Base-by-base conservation (phyloP, 2,329 filamentous ascomycete species). In the Venturia nashicola region DNA sequence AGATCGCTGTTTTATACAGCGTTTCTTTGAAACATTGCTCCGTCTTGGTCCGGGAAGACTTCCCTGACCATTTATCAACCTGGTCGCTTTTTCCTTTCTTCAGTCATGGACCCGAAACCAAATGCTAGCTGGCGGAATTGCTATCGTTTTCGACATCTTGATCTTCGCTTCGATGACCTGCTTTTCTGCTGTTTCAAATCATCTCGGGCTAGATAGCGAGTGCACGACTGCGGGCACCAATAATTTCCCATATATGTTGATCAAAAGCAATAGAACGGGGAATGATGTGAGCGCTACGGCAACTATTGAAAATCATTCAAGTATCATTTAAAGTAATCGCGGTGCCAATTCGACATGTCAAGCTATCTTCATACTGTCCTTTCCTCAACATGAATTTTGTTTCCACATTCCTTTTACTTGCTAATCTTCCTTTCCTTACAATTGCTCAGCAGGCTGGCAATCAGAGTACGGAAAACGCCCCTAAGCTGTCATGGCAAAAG, bases 361-460 rank as follows among this genome's bases (percentile, higher is more conserved):
- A n/a, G 51, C 32, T 36, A 20, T 36, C 18, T 36, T 36, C 7
- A 6, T 16, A 20, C 27, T 36, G 46, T 36, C 32, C 23, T 8
- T 57, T 20, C 27, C n/a, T 44, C 39, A 32, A 9, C 11, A 60
- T 60, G 59, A 39, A 18, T 14, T 27, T 44, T 39, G 12, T 60
- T 51, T n/a, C 40, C 5, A 62, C 43, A 62, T 32, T 48, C 61
- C 18, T 62, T 54, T 40, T 51, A 36, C 27, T 34, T 12, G 23
- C 16, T 27, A 59, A 43, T 42, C 77, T 78, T 55, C 70, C 74
- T 66, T 74, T 74, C 65, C 72, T 72, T 65, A 73, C 70, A 68
- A 68, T 69, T 66, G 76, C 74, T 59, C 76, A 79, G 72, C 75
- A 77, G 68, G 73, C 73, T 65, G 76, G 76, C 65, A 77, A 70